Base-by-base conservation (phyloP, 2,329 filamentous ascomycete genomes). In the Onygenales sp. region DNA sequence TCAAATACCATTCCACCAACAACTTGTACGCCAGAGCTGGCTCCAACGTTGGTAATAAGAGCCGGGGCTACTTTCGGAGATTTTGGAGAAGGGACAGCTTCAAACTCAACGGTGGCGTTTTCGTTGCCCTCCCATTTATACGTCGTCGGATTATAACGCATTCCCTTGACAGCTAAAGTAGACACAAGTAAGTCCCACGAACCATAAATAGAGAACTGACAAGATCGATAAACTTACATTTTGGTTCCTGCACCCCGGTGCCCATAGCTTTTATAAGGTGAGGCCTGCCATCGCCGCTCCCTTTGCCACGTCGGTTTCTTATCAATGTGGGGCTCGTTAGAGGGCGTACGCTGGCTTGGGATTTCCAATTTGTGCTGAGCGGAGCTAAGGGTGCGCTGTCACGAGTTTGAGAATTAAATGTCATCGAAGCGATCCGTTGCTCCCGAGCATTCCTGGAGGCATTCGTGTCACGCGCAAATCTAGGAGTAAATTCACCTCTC, bases 1-100 rank as follows among this genome's bases (percentile, higher is more conserved):
- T 98, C 93, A 67, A 97, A 98, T 8, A 97, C 87, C 93, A 98
- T 98, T 61, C 90, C 89, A n/a, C 90, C 88, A 54, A 96, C 90
- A 37, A 96, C 87, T 70, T 96, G 91, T 11, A 95, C 86, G 57
- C 89, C 91, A 64, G 92, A 88, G 56, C 85, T 84, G 4, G 84
- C 80, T 52, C 86, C 87, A 59, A 96, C 88, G 59, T 95, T 93
- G 47, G 90, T 90, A 63, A 98, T 98, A 14, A 98, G 79, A 5
- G 92, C 90, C 36, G 70, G 68, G 55, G 74, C 65, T 42, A 68
- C 69, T 59, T 73, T 75, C 33, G 74, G 74, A 34, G 70, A 70
- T 54, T 63, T 67, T 31, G 67, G 61, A n/a, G 61, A 57, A 58
- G 65, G 40, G 56, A 83, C 74, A 52, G 78, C 69, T 52, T 95